Percentiles rank a stretch among this genome's conserved stretches.
These are phyloP conservation scores for Nidularia pulvinata DNA, from an alignment of 768 basidiomycete genomes.

Conservation along the genomic window DNA sequence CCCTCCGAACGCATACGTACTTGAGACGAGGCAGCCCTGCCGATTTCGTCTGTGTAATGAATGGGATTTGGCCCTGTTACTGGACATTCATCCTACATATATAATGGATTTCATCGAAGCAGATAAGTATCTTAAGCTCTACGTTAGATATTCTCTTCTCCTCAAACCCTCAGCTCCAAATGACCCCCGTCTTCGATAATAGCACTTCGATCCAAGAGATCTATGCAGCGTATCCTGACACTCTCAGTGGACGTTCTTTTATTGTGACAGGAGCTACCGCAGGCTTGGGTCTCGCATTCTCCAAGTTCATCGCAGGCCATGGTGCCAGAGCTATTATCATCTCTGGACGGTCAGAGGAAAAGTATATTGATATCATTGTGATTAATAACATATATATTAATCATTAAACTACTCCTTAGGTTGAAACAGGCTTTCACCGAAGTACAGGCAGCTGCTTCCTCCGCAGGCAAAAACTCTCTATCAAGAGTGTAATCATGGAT, in stretches of 20 bases:
- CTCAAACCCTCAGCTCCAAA: too few relatives aligned
- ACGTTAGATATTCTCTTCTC: too few relatives aligned
- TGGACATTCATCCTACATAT: too few relatives aligned
- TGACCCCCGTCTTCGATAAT: not conserved
- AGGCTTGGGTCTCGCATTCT: not conserved
- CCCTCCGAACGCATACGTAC: too few relatives aligned
- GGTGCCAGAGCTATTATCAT: not conserved
- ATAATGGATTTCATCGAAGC: too few relatives aligned
- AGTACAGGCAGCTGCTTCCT: not conserved
- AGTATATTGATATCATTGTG: not conserved
- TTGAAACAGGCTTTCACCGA: not conserved
- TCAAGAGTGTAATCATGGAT: not conserved
- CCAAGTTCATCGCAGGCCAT: not conserved
- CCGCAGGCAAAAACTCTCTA: not conserved
- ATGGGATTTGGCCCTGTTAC: too few relatives aligned
- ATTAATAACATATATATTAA: not conserved
- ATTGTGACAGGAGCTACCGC: not conserved
- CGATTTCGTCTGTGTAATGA: too few relatives aligned
- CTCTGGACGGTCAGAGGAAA: not conserved
- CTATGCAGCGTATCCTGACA: not conserved
- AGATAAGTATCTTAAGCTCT: too few relatives aligned
- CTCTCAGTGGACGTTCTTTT: not conserved
- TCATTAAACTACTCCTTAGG: not conserved
- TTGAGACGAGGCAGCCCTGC: too few relatives aligned
- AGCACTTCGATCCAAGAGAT: not conserved